Base-by-base conservation (phyloP, 169 alveolate genomes). In the Cyclospora cayetanensis region DNA sequence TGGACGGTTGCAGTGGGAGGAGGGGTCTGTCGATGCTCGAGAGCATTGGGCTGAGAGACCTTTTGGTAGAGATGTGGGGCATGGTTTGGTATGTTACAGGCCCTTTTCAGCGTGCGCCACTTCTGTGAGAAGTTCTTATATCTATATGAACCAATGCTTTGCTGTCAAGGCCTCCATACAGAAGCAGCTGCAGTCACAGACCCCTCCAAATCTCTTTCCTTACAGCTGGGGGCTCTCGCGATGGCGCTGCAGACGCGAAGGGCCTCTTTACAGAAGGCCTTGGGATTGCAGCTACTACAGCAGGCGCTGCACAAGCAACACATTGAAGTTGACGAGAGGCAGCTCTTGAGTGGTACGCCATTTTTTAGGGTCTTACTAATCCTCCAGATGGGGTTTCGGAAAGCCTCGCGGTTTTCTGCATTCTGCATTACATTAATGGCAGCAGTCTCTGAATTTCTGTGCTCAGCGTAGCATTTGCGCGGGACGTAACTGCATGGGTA, bases 181-280 rank as follows among this genome's bases (percentile, higher is more conserved):
- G 90, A 31, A 77, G 72, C 90, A 52, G 60, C 90, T 53, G 90
- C 79, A 37, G 55, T 42, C 22, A 53, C 46, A 55, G 50, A 74
- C n/a, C 77, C 92, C 35, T 66, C 88, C 20, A 42, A 43, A 46
- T 77, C 35, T 77, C 70, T 77, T 25, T 34, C 43, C 15, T 29
- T 86, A 60, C 85, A 68, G 86, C 86, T 65, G 27, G 79, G 92
- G 65, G 53, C 86, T 4, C 86, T 86, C 66, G 68, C 92, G 31
- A 86, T 65, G 52, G 92, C 92, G 25, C 76, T 86, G 42, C 92
- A 86, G 77, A 66, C 92, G 22, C 85, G 55, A 31, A 85, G 92
- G 29, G 77, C 43, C 31, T 52, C 77, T 34, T n/a, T 86, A 55
- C 92, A 86, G 77, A 46, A 86, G 55, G 77, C 50, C 5, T 68